Conservation (phyloP, 2,329 filamentous ascomycete genomes). For the Teratosphaeria pseudoeucalypti region DNA sequence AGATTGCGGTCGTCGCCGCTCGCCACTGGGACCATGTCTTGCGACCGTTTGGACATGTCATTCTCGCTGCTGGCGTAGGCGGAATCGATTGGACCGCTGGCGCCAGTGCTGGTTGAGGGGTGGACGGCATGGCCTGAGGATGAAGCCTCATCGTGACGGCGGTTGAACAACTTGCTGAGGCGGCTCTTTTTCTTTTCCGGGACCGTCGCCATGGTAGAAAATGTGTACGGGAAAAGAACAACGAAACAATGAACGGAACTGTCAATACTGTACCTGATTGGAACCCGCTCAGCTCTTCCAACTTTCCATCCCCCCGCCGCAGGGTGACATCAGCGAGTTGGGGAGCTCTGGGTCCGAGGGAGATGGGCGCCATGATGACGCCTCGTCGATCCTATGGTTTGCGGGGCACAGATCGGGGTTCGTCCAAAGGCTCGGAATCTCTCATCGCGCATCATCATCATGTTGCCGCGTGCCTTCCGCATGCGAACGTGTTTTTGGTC, state of each 20-base stretch:
- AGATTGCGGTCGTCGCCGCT: slow-evolving; percentile 17
- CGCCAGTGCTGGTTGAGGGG: not conserved
- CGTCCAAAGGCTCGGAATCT: not conserved
- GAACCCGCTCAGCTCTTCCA: not conserved
- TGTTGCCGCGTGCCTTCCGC: not conserved
- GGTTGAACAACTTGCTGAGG: not conserved
- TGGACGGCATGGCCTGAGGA: not conserved
- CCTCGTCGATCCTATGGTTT: not conserved
- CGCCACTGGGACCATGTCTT: slow-evolving; percentile 18
- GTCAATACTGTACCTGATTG: not conserved
- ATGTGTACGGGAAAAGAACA: not conserved
- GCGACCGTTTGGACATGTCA: slow-evolving; percentile 1
- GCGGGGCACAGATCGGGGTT: not conserved
- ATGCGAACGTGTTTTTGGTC: not conserved
- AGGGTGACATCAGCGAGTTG: not conserved
- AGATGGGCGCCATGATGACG: not conserved
- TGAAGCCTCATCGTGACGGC: not conserved
- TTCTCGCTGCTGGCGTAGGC: slow-evolving; percentile 3
- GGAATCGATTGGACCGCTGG: not conserved
- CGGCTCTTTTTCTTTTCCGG: not conserved
- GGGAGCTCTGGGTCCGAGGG: not conserved
- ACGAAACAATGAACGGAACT: not conserved
- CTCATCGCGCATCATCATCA: not conserved
- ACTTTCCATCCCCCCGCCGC: not conserved
- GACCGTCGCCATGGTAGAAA: not conserved